phyloP scores from a whole-genome alignment of 2,329 filamentous ascomycete species.

The Stagonosporopsis chrysanthemi region DNA sequence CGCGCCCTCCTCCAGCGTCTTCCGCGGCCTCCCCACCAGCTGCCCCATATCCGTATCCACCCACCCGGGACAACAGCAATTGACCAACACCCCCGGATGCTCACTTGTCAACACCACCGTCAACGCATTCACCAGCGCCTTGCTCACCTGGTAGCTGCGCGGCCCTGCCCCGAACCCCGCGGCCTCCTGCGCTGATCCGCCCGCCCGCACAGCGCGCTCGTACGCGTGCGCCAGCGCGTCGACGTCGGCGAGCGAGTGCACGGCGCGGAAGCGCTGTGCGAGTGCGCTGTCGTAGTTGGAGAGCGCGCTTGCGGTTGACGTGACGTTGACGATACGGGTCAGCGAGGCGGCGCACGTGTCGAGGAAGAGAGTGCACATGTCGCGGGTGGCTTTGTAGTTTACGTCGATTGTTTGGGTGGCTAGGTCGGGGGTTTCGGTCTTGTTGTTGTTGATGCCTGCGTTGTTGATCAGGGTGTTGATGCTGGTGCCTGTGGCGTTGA shows the following conservation, averaged over 20 bases:
- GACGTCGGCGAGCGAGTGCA: not conserved
- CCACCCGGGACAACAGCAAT: conserved; percentile 30
- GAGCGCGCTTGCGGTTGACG: conserved; percentile 18
- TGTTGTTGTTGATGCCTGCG: conserved; percentile 30
- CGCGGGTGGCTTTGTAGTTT: conserved; percentile 29
- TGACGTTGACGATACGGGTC: conserved; percentile 27
- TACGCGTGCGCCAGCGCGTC: conserved; percentile 16
- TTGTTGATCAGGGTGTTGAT: conserved; percentile 35
- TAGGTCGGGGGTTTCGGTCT: conserved; percentile 17
- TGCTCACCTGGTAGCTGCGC: conserved; percentile 35
- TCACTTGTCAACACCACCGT: conserved; percentile 25
- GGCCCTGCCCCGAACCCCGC: conserved; percentile 17
- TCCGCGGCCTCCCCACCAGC: conserved; percentile 20
- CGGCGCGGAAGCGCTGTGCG: not conserved
- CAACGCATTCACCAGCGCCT: conserved; percentile 28
- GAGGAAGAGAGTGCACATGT: conserved; percentile 27
- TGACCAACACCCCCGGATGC: conserved; percentile 14
- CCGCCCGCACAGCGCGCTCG: not conserved
- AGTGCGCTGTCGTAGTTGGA: conserved; percentile 13
- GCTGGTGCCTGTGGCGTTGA: conserved; percentile 4
- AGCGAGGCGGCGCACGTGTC: not conserved
- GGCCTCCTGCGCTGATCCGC: conserved; percentile 1
- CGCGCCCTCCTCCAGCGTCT: conserved; percentile 24
- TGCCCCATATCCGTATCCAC: conserved; percentile 24
- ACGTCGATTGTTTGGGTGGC: conserved; percentile 21